Base-by-base conservation (phyloP, 169 alveolate genomes). In the Plasmodium inui region DNA sequence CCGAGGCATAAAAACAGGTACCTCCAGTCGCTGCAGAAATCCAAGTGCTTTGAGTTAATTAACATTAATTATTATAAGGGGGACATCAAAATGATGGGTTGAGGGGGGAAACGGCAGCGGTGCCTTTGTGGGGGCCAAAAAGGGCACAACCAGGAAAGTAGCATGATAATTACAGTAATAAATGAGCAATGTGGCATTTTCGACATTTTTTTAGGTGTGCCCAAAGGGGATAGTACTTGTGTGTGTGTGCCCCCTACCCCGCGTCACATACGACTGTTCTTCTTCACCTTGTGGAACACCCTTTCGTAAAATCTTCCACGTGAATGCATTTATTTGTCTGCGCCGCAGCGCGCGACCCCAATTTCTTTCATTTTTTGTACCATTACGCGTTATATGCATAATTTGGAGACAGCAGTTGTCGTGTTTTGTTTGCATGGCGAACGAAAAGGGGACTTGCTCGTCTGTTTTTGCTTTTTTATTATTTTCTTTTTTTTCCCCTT, bases 1-100 rank as follows among this genome's bases (percentile, higher is more conserved):
- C 95, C 95, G 19, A 81, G 95, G 61, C 95, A 90, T 28, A 80
- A 46, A 39, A 90, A 90, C 61, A 90, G 95, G 57, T 90, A 90
- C 44, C 44, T 90, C 41, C 72, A 90, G n/a, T 81, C 83, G 12
- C 74, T 90, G 84, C 95, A 90, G 57, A 90, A 82, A 61, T 90
- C 95, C 19, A 90, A 90, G 57, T 90, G 95, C 50, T 90, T 90
- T 82, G 92, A 90, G 53, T 41, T 90, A 57, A 90, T 90, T 50
- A 90, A 90, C 44, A 90, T 90, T 9, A 90, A 81, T 81, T 90
- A 81, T 44, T 90, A 90, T 37, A 90, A 90, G 61, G 95, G 95
- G 61, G 95, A 90, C 41, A 57, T 90, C 53, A 82, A 90, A 81
- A 90, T 90, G 95, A 81, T 90, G 95, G 76, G 44, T n/a, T 90